phyloP scores from a whole-genome alignment of 2,329 filamentous ascomycete species.

The Cladosporium sp. region DNA sequence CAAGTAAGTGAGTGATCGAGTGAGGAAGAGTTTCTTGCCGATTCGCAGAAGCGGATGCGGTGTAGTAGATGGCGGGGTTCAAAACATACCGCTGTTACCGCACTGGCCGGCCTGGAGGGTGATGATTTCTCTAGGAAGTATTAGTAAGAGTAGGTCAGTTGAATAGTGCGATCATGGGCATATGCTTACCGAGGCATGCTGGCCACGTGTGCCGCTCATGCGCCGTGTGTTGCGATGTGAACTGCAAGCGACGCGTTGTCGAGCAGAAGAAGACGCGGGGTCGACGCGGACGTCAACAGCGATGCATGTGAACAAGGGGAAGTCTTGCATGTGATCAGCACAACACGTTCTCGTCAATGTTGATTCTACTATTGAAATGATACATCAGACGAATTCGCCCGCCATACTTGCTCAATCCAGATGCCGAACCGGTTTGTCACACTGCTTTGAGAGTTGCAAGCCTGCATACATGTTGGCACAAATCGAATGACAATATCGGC shows the following conservation, averaged over 20 bases:
- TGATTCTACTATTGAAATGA: too few species aligned
- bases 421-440: too few species aligned
- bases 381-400: too few species aligned
- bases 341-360: too few species aligned
- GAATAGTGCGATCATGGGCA: neutral
- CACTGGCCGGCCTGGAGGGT: conserved; percentile 98
- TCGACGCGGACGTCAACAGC: neutral
- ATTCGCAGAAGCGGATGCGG: conserved; percentile 6
- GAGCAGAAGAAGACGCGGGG: conserved; percentile 1
- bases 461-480: too few species aligned
- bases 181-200: conserved; percentile 15
- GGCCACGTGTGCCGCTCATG: conserved; percentile 9
- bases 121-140: conserved; percentile 79
- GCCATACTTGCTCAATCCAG: too few species aligned
- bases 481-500: too few species aligned
- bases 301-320: neutral
- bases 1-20: conserved; percentile 8
- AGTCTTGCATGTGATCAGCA: too few species aligned
- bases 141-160: conserved; percentile 11
- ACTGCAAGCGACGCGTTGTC: conserved; percentile 4
- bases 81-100: conserved; percentile 89
- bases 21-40: conserved; percentile 9
- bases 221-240: neutral
- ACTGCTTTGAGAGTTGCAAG: too few species aligned
- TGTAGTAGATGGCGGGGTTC: conserved; percentile 7